These are phyloP conservation scores for Clonostachys solani DNA, from an alignment of 2,329 filamentous ascomycete genomes.

Conservation along the genomic window DNA sequence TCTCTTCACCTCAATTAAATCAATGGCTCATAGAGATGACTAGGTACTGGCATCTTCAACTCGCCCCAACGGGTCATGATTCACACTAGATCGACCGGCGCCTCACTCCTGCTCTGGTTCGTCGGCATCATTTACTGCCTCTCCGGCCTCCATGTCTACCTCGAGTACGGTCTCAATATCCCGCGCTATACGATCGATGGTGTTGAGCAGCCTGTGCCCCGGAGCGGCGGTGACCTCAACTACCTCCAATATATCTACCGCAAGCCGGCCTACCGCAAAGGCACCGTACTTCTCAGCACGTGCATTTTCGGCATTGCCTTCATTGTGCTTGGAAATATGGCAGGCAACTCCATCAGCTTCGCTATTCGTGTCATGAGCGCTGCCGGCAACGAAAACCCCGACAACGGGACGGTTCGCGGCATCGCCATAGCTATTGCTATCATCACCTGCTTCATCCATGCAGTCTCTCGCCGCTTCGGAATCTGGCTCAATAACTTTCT, in stretches of 20 bases:
- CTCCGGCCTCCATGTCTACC: constrained; percentile 27
- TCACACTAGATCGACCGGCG: constrained; percentile 22
- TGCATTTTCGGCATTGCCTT: constrained; percentile 40
- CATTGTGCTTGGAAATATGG: constrained; percentile 40
- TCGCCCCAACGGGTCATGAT: constrained; percentile 23
- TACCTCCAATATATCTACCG: constrained; percentile 42
- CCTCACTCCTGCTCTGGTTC: constrained; percentile 33
- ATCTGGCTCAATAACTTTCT: constrained; percentile 47
- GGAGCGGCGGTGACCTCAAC: constrained; percentile 41
- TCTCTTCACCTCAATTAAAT: too few species aligned
- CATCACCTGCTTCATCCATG: constrained; percentile 41
- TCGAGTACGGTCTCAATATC: constrained; percentile 42
- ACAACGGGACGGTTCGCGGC: constrained; percentile 29
- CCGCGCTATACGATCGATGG: constrained; percentile 33
- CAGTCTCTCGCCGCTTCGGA: constrained; percentile 40
- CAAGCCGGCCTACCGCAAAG: constrained; percentile 23
- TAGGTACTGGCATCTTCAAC: constrained; percentile 31
- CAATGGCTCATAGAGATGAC: too few species aligned
- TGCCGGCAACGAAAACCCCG: constrained; percentile 15
- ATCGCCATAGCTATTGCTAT: constrained; percentile 40
- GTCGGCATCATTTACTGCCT: constrained; percentile 30
- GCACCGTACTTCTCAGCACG: constrained; percentile 30
- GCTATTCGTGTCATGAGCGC: constrained; percentile 32
- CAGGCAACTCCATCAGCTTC: constrained; percentile 43
- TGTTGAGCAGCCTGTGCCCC: constrained; percentile 31